A percentile compares a stretch with the other conserved stretches of the same genome.
phyloP scores from a whole-genome alignment of 306 rosid genomes.

The Lotus japonicus region DNA sequence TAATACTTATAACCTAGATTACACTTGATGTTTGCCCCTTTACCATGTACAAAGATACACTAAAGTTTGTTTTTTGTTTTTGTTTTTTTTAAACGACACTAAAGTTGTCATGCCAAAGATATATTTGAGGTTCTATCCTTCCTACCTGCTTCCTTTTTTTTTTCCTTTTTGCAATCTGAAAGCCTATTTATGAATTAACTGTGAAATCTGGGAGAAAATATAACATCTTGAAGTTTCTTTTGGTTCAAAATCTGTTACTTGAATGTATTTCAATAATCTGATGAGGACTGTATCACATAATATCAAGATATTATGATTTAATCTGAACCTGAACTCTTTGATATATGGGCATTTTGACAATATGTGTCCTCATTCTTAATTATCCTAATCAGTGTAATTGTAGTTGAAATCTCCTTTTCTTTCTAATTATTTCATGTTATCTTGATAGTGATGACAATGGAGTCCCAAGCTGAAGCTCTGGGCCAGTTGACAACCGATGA shows the following conservation, averaged over 20 bases:
- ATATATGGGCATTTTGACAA: slow-evolving; percentile 11
- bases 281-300: slow-evolving; percentile 5
- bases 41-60: not conserved
- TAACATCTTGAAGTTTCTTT: not conserved
- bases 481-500: slow-evolving; percentile 88
- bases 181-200: not conserved
- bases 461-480: slow-evolving; percentile 95
- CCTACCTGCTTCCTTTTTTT: not conserved
- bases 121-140: slow-evolving; percentile 6
- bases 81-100: no score
- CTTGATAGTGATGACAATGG: slow-evolving; percentile 79
- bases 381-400: not conserved
- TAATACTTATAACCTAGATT: not conserved
- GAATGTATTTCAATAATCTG: slow-evolving; percentile 2
- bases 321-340: not conserved
- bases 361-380: slow-evolving; percentile 2
- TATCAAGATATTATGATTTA: not conserved
- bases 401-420: slow-evolving; percentile 6
- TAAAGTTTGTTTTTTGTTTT: no score
- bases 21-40: not conserved
- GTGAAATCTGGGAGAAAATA: not conserved
- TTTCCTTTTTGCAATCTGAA: not conserved
- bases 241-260: not conserved
- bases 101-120: not conserved
- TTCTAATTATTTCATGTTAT: slow-evolving; percentile 15